A percentile compares a stretch with the other conserved stretches of the same genome.
Conservation (phyloP, 2,329 filamentous ascomycete species). For the Pleomassaria siparia region DNA sequence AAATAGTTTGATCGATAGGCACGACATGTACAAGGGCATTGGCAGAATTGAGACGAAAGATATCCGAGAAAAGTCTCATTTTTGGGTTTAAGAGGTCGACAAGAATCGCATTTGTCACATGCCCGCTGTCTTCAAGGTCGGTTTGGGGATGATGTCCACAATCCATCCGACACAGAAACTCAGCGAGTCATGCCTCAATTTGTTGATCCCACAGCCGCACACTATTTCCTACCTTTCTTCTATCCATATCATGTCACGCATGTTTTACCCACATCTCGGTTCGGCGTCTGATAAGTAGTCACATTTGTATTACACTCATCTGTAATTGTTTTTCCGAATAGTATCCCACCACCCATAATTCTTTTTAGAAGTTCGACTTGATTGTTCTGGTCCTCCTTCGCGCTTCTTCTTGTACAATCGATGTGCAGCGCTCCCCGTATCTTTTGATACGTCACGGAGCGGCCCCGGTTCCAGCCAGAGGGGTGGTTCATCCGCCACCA, state of each 20-base stretch:
- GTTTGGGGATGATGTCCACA: no score
- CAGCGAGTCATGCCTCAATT: no score
- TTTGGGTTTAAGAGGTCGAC: conserved; percentile 4
- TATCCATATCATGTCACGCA: not conserved
- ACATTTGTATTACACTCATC: no score
- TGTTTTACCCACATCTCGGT: conserved; percentile 1
- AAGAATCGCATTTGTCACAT: no score
- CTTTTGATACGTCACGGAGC: not conserved
- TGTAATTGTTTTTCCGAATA: no score
- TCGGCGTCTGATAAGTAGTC: conserved; percentile 4
- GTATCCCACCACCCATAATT: no score
- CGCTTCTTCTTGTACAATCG: conserved; percentile 2
- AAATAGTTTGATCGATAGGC: conserved; percentile 42
- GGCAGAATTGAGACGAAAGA: conserved; percentile 44
- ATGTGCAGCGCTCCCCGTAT: conserved; percentile 4
- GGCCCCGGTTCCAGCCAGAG: conserved; percentile 1
- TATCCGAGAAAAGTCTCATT: conserved; percentile 35
- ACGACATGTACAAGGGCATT: conserved; percentile 46
- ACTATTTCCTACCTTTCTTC: not conserved
- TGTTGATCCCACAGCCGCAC: no score
- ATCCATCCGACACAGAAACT: no score
- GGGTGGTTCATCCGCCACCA: conserved; percentile 1
- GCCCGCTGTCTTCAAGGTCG: no score
- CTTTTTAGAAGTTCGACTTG: no score
- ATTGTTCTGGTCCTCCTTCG: no score